phyloP scores from a whole-genome alignment of 257 asterid species.

The Leptodermis oblonga region DNA sequence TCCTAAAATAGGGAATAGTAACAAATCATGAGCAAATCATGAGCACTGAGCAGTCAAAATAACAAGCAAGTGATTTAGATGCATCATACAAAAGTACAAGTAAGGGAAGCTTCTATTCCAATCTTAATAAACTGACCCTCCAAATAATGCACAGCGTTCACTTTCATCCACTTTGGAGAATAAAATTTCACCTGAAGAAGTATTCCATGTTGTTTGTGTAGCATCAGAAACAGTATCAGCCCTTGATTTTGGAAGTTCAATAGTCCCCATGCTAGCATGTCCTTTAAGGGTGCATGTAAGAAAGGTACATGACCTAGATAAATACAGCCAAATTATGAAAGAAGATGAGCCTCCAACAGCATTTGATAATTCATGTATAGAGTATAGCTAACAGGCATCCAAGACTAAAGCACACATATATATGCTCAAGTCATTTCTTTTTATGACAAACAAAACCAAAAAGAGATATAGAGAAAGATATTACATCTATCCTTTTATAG shows the following conservation, averaged over 20 bases:
- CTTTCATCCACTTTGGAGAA: slow-evolving; percentile 57
- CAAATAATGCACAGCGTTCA: slow-evolving; percentile 73
- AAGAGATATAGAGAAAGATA: slow-evolving; percentile 2
- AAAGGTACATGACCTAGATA: slow-evolving; percentile 56
- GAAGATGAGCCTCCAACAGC: not conserved
- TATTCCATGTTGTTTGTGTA: slow-evolving; percentile 50
- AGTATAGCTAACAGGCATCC: not conserved
- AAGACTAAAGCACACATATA: not conserved
- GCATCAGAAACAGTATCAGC: slow-evolving; percentile 35
- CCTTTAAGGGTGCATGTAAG: slow-evolving; percentile 76
- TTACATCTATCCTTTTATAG: too few species aligned
- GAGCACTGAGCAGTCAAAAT: too few species aligned
- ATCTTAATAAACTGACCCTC: slow-evolving; percentile 62
- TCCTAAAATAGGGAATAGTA: slow-evolving; percentile 43
- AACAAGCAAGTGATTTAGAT: not conserved
- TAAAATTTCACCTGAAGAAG: slow-evolving; percentile 64
- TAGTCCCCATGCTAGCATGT: slow-evolving; percentile 40
- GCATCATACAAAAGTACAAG: not conserved
- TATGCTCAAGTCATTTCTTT: not conserved
- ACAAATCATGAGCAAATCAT: too few species aligned
- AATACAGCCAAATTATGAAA: slow-evolving; percentile 4
- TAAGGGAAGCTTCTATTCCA: not conserved
- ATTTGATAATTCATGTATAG: not conserved
- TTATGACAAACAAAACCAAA: not conserved
- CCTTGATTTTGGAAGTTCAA: slow-evolving; percentile 37